phyloP scores from a whole-genome alignment of 2,329 filamentous ascomycete genomes.

The Pseudogymnoascus sp. region DNA sequence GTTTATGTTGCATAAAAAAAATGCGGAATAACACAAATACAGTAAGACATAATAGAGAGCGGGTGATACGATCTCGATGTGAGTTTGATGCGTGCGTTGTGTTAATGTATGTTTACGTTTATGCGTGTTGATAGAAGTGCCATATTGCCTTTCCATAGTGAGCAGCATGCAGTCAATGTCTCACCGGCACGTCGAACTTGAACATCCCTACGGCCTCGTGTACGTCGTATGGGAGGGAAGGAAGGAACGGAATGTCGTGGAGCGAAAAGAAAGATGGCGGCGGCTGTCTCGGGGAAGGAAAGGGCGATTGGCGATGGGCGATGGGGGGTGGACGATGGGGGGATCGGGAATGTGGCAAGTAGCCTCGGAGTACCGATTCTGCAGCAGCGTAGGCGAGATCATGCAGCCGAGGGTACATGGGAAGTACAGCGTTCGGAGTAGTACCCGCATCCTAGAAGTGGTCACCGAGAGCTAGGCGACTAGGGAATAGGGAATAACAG shows the following conservation, averaged over 20 bases:
- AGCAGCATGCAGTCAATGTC: not conserved
- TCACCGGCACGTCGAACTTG: not conserved
- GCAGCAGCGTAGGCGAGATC: not conserved
- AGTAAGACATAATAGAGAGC: not conserved
- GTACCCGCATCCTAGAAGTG: not conserved
- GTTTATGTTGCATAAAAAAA: not conserved
- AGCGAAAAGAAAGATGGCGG: not conserved
- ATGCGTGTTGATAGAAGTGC: not conserved
- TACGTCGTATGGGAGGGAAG: not conserved
- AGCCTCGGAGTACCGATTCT: not conserved
- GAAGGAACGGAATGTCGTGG: not conserved
- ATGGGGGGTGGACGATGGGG: not conserved
- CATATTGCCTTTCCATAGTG: not conserved
- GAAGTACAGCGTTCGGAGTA: not conserved
- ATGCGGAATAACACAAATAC: not conserved
- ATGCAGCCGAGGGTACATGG: not conserved
- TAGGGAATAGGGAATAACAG: not conserved
- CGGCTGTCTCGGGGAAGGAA: not conserved
- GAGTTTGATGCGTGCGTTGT: not conserved
- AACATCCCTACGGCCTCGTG: constrained; percentile 2
- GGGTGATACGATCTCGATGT: not conserved
- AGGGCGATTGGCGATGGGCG: not conserved
- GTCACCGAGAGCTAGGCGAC: not conserved
- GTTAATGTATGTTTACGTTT: not conserved
- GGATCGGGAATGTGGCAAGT: not conserved